phyloP scores from a whole-genome alignment of 2,329 filamentous ascomycete species.

The Trichoderma koningiopsis region DNA sequence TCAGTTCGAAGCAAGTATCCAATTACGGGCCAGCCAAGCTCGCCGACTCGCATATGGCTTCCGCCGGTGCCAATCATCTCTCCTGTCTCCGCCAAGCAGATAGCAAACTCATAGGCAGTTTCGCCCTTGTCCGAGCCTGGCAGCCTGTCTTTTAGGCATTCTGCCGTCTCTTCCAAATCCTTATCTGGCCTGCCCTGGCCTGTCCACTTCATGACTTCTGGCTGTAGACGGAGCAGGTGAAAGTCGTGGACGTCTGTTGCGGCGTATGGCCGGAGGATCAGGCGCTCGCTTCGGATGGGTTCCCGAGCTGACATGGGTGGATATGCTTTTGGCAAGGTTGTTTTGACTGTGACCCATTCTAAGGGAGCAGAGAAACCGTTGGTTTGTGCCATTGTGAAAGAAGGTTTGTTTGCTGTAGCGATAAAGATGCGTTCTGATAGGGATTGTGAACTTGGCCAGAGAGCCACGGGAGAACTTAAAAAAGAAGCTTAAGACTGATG shows the following conservation, averaged over 20 bases:
- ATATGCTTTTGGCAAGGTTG: slow-evolving; percentile 50
- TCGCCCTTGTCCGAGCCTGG: slow-evolving; percentile 47
- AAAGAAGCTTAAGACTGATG: neutral
- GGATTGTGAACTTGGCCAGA: neutral
- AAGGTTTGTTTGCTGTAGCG: neutral
- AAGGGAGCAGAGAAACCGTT: slow-evolving; percentile 26
- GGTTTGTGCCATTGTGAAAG: slow-evolving; percentile 29
- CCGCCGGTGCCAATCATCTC: slow-evolving; percentile 57
- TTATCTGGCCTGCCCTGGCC: slow-evolving; percentile 45
- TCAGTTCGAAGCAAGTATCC: slow-evolving; percentile 60
- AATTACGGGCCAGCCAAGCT: slow-evolving; percentile 58
- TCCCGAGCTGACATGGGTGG: slow-evolving; percentile 44
- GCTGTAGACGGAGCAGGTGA: slow-evolving; percentile 56
- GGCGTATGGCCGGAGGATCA: slow-evolving; percentile 55
- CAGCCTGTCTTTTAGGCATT: slow-evolving; percentile 45
- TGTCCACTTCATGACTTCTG: slow-evolving; percentile 66
- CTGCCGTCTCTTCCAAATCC: slow-evolving; percentile 47
- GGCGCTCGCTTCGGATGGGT: slow-evolving; percentile 52
- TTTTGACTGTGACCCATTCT: slow-evolving; percentile 48
- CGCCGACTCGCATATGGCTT: slow-evolving; percentile 39
- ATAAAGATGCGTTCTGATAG: neutral
- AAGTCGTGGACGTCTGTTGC: slow-evolving; percentile 54
- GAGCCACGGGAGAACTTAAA: neutral
- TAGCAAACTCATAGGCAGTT: slow-evolving; percentile 58
- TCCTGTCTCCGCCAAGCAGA: slow-evolving; percentile 50